Evolutionary conservation across 495 filamentous ascomycete species (phyloP).

Genomic region (Lasiosphaeria hispida): DNA sequence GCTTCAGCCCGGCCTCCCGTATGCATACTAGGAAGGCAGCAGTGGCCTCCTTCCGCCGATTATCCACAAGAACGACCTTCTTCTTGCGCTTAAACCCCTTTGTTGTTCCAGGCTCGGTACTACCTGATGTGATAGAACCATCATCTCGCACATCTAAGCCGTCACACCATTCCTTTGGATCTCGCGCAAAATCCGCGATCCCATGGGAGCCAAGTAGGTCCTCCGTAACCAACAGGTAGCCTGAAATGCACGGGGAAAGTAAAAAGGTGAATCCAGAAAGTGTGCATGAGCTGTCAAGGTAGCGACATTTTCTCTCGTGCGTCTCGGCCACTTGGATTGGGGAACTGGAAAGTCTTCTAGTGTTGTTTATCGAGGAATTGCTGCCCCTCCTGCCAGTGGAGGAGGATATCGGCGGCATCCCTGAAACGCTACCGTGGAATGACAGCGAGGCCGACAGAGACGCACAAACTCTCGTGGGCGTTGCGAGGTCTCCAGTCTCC

Average conservation of each 20-base stretch:
- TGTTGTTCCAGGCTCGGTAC: slow-evolving; percentile 38
- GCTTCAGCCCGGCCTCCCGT: slow-evolving; percentile 32
- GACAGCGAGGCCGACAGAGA: slow-evolving; percentile 19
- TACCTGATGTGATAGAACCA: background rate
- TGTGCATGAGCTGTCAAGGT: slow-evolving; percentile 24
- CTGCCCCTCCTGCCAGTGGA: background rate
- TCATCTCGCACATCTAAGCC: background rate
- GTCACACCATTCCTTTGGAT: slow-evolving; percentile 33
- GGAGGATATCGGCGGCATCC: too few relatives aligned
- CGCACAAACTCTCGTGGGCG: background rate
- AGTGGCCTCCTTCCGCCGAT: slow-evolving; percentile 37
- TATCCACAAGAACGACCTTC: slow-evolving; percentile 48
- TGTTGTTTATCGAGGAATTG: background rate
- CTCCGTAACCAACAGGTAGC: slow-evolving; percentile 40
- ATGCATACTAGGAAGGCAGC: slow-evolving; percentile 37
- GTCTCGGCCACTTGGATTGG: too few relatives aligned
- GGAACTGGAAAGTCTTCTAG: background rate
- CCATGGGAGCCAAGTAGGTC: slow-evolving; percentile 45
- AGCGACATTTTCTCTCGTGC: slow-evolving; percentile 12
- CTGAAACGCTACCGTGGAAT: slow-evolving; percentile 10
- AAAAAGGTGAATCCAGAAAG: slow-evolving; percentile 41
- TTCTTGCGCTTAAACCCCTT: slow-evolving; percentile 26
- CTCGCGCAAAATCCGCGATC: slow-evolving; percentile 26
- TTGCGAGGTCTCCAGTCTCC: background rate
- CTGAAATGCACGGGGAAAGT: slow-evolving; percentile 45